A percentile compares a stretch with the other conserved stretches of the same genome.
Conservation (phyloP, 768 basidiomycete species). For the Thelephora aurantiotincta region DNA sequence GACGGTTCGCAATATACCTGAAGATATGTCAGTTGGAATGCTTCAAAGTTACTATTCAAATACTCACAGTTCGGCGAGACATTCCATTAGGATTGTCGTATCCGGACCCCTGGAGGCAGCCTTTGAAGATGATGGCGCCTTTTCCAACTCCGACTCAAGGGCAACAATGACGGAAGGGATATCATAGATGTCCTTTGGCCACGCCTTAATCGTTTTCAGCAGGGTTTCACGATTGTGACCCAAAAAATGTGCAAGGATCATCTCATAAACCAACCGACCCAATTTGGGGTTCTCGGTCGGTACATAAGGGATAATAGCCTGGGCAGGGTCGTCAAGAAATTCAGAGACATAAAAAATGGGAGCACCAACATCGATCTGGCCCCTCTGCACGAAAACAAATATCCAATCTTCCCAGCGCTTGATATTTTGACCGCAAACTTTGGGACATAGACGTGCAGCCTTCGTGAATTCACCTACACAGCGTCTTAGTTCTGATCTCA, state of each 20-base stretch:
- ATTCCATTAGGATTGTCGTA: constrained; percentile 74
- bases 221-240: constrained; percentile 40
- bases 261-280: constrained; percentile 80
- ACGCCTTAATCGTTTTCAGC: constrained; percentile 64
- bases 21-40: not conserved
- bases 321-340: constrained; percentile 1
- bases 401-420: constrained; percentile 96
- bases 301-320: constrained; percentile 83
- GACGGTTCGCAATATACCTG: constrained; percentile 77
- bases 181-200: constrained; percentile 89
- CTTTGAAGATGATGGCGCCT: constrained; percentile 34
- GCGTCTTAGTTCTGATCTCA: not conserved
- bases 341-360: not conserved
- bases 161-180: constrained; percentile 83
- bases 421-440: constrained; percentile 68
- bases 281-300: constrained; percentile 76
- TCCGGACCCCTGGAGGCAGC: constrained; percentile 28
- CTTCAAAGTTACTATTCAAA: not conserved
- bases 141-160: constrained; percentile 71
- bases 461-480: constrained; percentile 48
- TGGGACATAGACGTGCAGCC: constrained; percentile 73
- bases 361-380: constrained; percentile 55
- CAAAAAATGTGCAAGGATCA: constrained; percentile 83
- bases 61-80: constrained; percentile 75
- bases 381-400: constrained; percentile 74